phyloP scores from a whole-genome alignment of 2,329 filamentous ascomycete genomes.

The Fusarium succisae region DNA sequence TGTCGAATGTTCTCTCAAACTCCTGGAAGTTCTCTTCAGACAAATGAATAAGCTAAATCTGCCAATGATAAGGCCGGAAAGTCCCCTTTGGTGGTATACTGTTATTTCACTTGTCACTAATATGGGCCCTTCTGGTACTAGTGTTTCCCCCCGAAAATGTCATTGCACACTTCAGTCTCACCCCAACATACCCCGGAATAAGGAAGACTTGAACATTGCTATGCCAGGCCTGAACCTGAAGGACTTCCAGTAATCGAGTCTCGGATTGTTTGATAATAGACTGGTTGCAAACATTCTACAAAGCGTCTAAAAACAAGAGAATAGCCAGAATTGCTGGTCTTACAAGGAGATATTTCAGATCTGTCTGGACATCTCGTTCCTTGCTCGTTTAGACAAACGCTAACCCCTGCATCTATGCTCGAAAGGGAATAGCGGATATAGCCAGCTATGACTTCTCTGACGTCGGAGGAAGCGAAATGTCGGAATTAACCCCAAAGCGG shows the following conservation, averaged over 20 bases:
- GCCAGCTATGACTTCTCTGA: background rate
- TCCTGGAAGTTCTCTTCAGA: too few species aligned
- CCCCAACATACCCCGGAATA: too few species aligned
- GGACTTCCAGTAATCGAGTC: background rate
- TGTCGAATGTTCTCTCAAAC: too few species aligned
- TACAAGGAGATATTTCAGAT: background rate
- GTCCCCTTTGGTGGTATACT: too few species aligned
- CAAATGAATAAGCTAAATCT: too few species aligned
- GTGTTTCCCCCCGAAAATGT: too few species aligned
- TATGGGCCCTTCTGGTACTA: too few species aligned
- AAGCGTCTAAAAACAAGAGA: background rate
- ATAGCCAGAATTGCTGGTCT: background rate
- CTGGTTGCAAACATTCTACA: background rate
- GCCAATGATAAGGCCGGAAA: too few species aligned
- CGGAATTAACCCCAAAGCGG: background rate
- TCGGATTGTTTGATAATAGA: background rate
- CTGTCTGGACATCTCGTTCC: background rate
- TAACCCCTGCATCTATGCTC: background rate
- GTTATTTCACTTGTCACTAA: too few species aligned
- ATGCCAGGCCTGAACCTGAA: background rate
- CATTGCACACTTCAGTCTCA: too few species aligned
- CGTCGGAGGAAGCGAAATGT: background rate
- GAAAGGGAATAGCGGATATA: background rate
- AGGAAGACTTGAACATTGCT: background rate
- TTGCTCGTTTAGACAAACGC: background rate